Evolutionary conservation across 495 filamentous ascomycete species (phyloP).

Genomic region (Terfezia claveryi): DNA sequence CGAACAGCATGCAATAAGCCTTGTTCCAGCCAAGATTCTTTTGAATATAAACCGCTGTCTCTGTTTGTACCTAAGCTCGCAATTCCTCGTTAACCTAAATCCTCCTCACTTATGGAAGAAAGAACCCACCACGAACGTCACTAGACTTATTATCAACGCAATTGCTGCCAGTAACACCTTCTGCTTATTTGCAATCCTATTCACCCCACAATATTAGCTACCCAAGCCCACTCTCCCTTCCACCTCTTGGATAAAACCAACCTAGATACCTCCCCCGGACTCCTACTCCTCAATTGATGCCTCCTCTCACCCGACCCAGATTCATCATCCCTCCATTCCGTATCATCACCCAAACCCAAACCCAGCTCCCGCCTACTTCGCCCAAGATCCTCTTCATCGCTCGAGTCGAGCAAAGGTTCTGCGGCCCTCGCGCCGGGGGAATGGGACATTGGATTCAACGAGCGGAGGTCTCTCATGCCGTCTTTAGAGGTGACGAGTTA

Average conservation of each 20-base stretch:
- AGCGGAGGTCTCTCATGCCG: background rate
- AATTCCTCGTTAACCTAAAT: background rate
- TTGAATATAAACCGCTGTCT: conserved; percentile 84
- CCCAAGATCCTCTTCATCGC: background rate
- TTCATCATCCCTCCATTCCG: background rate
- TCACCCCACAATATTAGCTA: no score
- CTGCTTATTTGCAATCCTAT: conserved; percentile 36
- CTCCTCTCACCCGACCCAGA: background rate
- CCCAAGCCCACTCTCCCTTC: no score
- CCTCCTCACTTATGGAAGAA: background rate
- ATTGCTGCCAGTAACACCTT: conserved; percentile 71
- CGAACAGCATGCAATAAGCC: conserved; percentile 87
- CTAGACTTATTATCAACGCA: conserved; percentile 57
- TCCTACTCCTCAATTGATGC: conserved; percentile 16
- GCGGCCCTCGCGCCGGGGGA: background rate
- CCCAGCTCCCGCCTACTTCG: background rate
- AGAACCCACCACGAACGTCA: conserved; percentile 37
- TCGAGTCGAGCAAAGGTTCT: background rate
- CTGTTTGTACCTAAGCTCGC: conserved; percentile 45
- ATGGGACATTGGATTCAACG: background rate
- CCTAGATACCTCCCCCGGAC: conserved; percentile 7
- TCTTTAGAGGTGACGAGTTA: background rate
- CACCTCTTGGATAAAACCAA: background rate
- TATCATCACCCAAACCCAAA: no score
- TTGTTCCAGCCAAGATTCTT: conserved; percentile 79